These are phyloP conservation scores for Irpex lacteus DNA, from an alignment of 1,284 basidiomycete genomes.

Conservation along the genomic window DNA sequence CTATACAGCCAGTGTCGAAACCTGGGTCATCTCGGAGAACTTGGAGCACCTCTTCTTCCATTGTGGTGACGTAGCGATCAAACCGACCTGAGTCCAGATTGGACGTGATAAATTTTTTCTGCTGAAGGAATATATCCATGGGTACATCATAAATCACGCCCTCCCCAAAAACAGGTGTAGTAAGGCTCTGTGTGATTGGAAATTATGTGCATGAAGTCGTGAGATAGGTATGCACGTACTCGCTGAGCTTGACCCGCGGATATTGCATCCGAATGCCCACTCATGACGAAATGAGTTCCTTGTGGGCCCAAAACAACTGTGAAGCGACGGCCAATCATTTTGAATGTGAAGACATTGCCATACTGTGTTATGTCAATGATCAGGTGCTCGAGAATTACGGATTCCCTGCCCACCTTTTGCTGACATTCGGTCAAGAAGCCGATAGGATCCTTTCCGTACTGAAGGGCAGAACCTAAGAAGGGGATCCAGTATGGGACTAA, in stretches of 20 bases:
- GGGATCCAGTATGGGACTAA: neutral
- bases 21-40: neutral
- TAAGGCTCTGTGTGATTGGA: neutral
- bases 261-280: neutral
- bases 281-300: neutral
- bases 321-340: neutral
- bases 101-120: neutral
- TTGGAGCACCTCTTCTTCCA: neutral
- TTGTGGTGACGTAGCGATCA: neutral
- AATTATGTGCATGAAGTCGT: no score
- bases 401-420: neutral
- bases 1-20: neutral
- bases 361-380: neutral
- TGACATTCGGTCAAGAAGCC: neutral
- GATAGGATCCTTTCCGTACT: neutral
- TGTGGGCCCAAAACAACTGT: neutral
- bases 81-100: neutral
- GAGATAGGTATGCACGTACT: neutral
- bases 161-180: neutral
- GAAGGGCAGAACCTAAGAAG: neutral
- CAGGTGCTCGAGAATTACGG: no score
- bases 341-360: neutral
- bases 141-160: neutral
- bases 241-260: neutral
- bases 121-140: neutral